phyloP scores from a whole-genome alignment of 306 rosid species.

The Trifolium dubium region DNA sequence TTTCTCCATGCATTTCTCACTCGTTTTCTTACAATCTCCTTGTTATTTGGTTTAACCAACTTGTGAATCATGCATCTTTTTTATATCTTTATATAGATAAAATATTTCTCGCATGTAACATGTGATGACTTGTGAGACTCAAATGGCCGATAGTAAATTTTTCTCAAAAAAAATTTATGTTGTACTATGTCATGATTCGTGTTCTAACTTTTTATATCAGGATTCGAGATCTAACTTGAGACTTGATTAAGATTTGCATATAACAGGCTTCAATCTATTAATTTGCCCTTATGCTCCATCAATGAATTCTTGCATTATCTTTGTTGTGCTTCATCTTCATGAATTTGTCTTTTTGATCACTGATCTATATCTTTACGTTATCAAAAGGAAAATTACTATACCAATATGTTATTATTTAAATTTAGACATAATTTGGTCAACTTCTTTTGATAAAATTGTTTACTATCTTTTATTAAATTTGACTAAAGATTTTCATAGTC shows the following conservation, averaged over 20 bases:
- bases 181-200: background rate
- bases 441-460: too few species aligned
- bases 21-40: too few species aligned
- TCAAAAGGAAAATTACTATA: background rate
- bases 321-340: background rate
- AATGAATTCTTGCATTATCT: background rate
- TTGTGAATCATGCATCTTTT: background rate
- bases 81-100: too few species aligned
- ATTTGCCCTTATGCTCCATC: background rate
- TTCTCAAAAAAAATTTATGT: background rate
- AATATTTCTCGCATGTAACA: too few species aligned
- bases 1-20: background rate
- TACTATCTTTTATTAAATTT: too few species aligned
- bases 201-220: background rate
- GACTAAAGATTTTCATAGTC: too few species aligned
- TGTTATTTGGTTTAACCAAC: background rate
- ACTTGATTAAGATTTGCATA: background rate
- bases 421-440: too few species aligned
- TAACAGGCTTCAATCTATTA: background rate
- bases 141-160: too few species aligned
- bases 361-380: background rate
- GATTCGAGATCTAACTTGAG: background rate
- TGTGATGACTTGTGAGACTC: too few species aligned
- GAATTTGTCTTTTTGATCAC: background rate
- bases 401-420: too few species aligned